Base-by-base conservation (phyloP, 306 rosid species). In the Fragaria iinumae region DNA sequence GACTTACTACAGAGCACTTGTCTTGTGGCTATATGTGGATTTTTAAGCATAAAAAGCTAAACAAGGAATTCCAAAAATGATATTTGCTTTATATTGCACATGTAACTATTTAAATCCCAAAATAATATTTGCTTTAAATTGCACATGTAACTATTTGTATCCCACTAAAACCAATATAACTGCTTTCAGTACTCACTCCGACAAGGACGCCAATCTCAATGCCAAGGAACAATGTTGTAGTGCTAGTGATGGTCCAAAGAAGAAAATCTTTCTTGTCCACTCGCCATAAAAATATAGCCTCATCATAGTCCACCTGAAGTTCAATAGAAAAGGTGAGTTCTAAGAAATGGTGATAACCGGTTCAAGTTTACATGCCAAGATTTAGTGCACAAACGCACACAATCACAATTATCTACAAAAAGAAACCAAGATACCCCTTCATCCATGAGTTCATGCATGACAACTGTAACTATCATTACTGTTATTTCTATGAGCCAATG, bases 131-230 rank as follows among this genome's bases (percentile, higher is more conserved):
- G 13, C 17, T 23, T 69, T 56, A 41, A 32, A 7, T 47, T 60
- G 73, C 43, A 52, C 47, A 56, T 4, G 73, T 66, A 75, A 71
- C 34, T 50, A 79, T n/a, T 21, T 71, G n/a, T 11, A 65, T 71
- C 69, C 69, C 39, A 73, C 47, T 67, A 80, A 23, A 49, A 53
- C 29, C 43, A 74, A 70, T 73, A 65, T 52, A 71, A 72, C 76
- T 65, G 78, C 83, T 65, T 75, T 71, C 60, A 80, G 76, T 76
- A 87, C 97, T 85, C 86, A 95, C 99, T 96, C 99, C 99, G 69
- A 88, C 70, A 65, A 95, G 88, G 82, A 95, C 99, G 1, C 99
- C 99, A 69, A 95, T 90, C 91, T 95, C 99, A 79, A 95, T 95
- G 43, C 99, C 97, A 78, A 90, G 91, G 83, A 92, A 89, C 84